Evolutionary conservation across 2,329 filamentous ascomycete genomes (phyloP).

Genomic region (Arthrinium puccinioides): DNA sequence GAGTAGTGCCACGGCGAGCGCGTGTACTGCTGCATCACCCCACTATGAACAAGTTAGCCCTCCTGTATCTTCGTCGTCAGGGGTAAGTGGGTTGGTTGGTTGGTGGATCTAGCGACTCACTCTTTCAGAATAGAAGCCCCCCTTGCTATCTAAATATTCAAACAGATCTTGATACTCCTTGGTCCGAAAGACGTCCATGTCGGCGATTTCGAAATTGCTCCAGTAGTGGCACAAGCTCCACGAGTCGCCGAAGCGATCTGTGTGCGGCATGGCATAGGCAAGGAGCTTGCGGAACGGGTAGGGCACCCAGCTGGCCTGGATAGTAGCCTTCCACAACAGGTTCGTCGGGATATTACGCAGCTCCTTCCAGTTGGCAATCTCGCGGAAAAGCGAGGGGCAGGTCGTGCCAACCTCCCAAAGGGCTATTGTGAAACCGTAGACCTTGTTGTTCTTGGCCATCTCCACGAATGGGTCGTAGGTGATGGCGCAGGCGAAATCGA

Average conservation of each 20-base stretch:
- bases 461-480: slow-evolving; percentile 41
- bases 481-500: slow-evolving; percentile 36
- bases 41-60: slow-evolving; percentile 21
- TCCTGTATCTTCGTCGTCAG: too few relatives aligned
- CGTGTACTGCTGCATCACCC: slow-evolving; percentile 37
- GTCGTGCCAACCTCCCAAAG: slow-evolving; percentile 34
- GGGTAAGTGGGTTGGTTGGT: too few relatives aligned
- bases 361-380: slow-evolving; percentile 32
- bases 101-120: slow-evolving; percentile 22
- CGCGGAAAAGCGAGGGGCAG: slow-evolving; percentile 33
- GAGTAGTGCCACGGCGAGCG: slow-evolving; percentile 33
- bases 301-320: slow-evolving; percentile 32
- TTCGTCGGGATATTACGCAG: slow-evolving; percentile 23
- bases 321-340: slow-evolving; percentile 31
- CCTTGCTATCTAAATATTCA: slow-evolving; percentile 29
- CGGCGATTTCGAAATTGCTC: slow-evolving; percentile 41
- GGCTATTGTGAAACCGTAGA: slow-evolving; percentile 37
- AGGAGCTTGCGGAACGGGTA: slow-evolving; percentile 32
- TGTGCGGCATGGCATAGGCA: slow-evolving; percentile 25
- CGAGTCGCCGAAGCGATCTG: slow-evolving; percentile 29
- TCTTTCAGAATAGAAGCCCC: slow-evolving; percentile 36
- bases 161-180: slow-evolving; percentile 33
- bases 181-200: slow-evolving; percentile 36
- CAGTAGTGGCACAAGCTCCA: slow-evolving; percentile 40
- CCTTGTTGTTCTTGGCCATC: slow-evolving; percentile 34